Conservation (phyloP, 306 rosid species). For the Senna siamea region DNA sequence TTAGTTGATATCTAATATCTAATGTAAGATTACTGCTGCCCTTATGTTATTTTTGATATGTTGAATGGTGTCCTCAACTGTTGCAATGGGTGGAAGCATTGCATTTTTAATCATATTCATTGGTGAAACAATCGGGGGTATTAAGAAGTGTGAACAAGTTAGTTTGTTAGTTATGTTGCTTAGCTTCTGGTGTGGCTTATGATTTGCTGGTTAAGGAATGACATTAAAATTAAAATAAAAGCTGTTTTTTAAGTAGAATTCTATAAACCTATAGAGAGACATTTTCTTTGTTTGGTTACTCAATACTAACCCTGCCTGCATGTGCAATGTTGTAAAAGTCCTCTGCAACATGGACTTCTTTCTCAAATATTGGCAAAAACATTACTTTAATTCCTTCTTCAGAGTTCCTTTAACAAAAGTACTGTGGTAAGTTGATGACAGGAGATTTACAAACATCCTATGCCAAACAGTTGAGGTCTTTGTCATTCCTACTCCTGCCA, state of each 20-base stretch:
- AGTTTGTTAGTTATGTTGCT: constrained; percentile 15
- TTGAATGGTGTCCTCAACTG: constrained; percentile 8
- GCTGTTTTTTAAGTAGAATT: background rate
- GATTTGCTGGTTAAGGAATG: constrained; percentile 1
- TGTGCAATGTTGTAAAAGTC: background rate
- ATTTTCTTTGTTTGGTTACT: background rate
- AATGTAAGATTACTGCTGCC: constrained; percentile 11
- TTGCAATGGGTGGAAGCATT: background rate
- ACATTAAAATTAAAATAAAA: background rate
- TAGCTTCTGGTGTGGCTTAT: background rate
- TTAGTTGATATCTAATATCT: constrained; percentile 21
- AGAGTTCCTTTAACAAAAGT: constrained; percentile 9
- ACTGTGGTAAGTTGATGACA: background rate
- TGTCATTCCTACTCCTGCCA: background rate
- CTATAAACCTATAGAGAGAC: background rate
- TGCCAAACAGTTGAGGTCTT: background rate
- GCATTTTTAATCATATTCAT: background rate
- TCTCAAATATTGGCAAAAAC: background rate
- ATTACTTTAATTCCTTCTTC: constrained; percentile 26
- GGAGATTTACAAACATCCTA: constrained; percentile 22
- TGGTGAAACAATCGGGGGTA: constrained; percentile 5
- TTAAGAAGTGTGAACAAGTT: constrained; percentile 1
- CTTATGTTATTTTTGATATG: constrained; percentile 11
- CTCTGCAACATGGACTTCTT: background rate
- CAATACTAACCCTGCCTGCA: background rate